Evolutionary conservation across 805 yeast genomes (phyloP), one percentile per base, ranked within the genome.

Genomic region (Ogataea haglerorum): DNA sequence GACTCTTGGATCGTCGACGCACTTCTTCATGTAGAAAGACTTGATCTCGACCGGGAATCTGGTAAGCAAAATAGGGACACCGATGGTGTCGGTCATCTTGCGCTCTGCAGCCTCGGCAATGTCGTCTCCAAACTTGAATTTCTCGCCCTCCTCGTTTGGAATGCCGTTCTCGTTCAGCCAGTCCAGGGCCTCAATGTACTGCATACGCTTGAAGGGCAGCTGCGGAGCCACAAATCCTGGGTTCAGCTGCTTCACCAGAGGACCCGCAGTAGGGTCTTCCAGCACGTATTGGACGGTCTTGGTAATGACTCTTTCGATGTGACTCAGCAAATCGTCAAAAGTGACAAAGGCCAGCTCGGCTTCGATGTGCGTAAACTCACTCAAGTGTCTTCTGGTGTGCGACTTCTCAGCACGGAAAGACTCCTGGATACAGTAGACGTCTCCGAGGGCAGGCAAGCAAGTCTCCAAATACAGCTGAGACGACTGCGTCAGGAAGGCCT

Each of bases 91-190:
- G 24, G 96, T 88, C 99, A 93, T 93, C 68, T 83, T 86, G 65
- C 99, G 85, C 76, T 93, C 99, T 45, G 97, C 99, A 42, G 99
- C 99, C 72, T 93, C 99, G 46, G 98, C 97, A 51, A 93, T 93
- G 65, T 93, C 99, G 62, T 93, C 99, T 65, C 99, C 99, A 54
- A 93, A 93, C 68, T 84, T 78, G 82, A 91, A 93, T 53, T 73
- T 70, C 63, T 88, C 85, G 48, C 93, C 97, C 10, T 91, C 96
- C 72, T 93, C 99, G 77, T 91, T 93, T 58, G 82, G 81, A 57
- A 95, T 80, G 40, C 84, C 91, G 68, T 91, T 88, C 68, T 90
- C 97, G 77, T 88, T 87, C 68, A 93, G 81, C 98, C 99, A 93
- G 25, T 82, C 87, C 54, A 93, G 74, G 21, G 99, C 99, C 38